Evolutionary conservation across 371 early-diverging fungal genomes (phyloP), one percentile per base, ranked within the genome.

Genomic region (Aphelidium insulamus): DNA sequence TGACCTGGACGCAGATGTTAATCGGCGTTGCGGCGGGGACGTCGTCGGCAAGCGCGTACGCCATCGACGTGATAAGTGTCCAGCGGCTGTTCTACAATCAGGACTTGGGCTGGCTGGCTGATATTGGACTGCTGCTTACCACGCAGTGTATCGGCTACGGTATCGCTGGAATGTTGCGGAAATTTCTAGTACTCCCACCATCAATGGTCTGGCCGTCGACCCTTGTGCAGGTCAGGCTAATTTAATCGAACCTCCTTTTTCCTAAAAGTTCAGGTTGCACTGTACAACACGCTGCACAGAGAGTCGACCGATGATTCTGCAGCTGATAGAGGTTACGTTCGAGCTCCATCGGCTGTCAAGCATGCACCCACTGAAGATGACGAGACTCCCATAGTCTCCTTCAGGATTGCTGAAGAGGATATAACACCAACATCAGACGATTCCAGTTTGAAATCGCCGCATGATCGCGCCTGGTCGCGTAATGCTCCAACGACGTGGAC

Each of bases 181-280:
- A 61, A 22, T 77, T 55, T 45, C 55, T 87, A 16, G 78, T 87
- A n/a, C 58, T 67, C 24, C 85, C 85, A 10, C 54, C 76, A 1
- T 54, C 67, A 7, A 84, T 88, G 86, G 56, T 81, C 28, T 90
- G 85, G 85, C 84, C 84, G 11, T 33, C 50, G 3, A 67, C 57
- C 28, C 49, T 87, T 33, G 55, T 78, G 14, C 58, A n/a, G n/a
- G n/a, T n/a, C n/a, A n/a, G n/a, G n/a, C n/a, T n/a, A n/a, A n/a
- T n/a, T n/a, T n/a, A n/a, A n/a, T n/a, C n/a, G n/a, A n/a, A n/a
- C n/a, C n/a, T n/a, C n/a, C n/a, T n/a, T n/a, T n/a, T n/a, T n/a
- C n/a, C n/a, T n/a, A n/a, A n/a, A n/a, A n/a, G n/a, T n/a, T n/a
- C n/a, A n/a, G n/a, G n/a, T 78, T 24, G 68, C 82, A 4, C 48